These are phyloP conservation scores for Malassezia restricta DNA, from an alignment of 1,284 basidiomycete genomes.

Conservation along the genomic window DNA sequence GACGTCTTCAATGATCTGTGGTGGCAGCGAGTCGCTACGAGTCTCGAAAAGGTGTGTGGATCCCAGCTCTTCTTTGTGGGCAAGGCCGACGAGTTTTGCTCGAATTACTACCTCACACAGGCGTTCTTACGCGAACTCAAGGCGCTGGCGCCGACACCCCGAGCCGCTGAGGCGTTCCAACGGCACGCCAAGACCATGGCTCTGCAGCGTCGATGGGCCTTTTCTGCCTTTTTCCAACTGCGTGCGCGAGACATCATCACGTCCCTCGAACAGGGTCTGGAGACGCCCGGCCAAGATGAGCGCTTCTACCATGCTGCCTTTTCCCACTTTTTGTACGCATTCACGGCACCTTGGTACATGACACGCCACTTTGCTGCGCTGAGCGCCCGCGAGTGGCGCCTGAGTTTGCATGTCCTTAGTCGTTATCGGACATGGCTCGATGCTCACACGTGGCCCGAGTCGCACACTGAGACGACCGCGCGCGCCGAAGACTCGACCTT, in stretches of 20 bases:
- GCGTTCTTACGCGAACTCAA: slow-evolving; percentile 75
- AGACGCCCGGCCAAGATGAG: background rate
- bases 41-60: slow-evolving; percentile 73
- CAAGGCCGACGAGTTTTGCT: slow-evolving; percentile 70
- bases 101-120: slow-evolving; percentile 67
- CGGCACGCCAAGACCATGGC: slow-evolving; percentile 59
- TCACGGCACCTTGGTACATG: slow-evolving; percentile 23
- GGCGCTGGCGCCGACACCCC: slow-evolving; percentile 60
- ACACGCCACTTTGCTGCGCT: slow-evolving; percentile 28
- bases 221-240: slow-evolving; percentile 91
- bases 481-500: background rate
- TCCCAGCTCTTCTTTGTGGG: slow-evolving; percentile 75
- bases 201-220: slow-evolving; percentile 80
- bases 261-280: slow-evolving; percentile 18
- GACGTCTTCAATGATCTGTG: slow-evolving; percentile 55
- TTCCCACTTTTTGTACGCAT: slow-evolving; percentile 17
- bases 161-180: slow-evolving; percentile 29
- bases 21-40: slow-evolving; percentile 68
- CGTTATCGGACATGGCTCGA: slow-evolving; percentile 34
- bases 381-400: slow-evolving; percentile 31
- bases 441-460: background rate
- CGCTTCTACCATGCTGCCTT: slow-evolving; percentile 11
- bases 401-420: slow-evolving; percentile 36
- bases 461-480: background rate
- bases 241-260: slow-evolving; percentile 85